Base-by-base conservation (phyloP, 441 rosid genomes). In the Geranium incanum region DNA sequence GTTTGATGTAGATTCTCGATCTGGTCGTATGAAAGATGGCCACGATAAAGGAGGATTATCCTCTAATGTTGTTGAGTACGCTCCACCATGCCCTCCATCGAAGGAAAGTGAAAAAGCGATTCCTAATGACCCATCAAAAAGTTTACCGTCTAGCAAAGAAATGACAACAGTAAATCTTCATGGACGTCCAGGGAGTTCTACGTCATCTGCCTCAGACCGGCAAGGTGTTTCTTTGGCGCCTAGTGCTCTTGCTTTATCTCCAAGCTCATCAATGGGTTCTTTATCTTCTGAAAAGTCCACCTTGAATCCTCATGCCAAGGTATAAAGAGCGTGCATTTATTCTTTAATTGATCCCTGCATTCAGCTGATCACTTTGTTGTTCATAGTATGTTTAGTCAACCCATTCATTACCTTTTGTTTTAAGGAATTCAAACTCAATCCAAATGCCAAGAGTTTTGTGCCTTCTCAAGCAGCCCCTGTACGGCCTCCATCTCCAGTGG, bases 401-500 rank as follows among this genome's bases (percentile, higher is more conserved):
- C n/a, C 11, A 5, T 41, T 41, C 37, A 70, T n/a, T 15, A 71
- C 74, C 36, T 77, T 23, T 78, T 69, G 38, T 70, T 73, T 4
- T 68, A 90, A 95, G 99, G 99, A 93, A 85, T 95, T 93, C 80
- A 95, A 81, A 78, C 86, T 89, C 59, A 95, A 92, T 82, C 99
- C 98, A 62, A 85, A 95, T 52, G 99, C 98, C 13, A 88, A 91
- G 89, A 91, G 96, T 75, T 93, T 88, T 79, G 79, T 77, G 60
- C 98, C 97, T 67, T 78, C 84, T 50, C 94, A 84, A 76, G 28
- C 84, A 76, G 19, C 84, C 9, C 80, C 87, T 78, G 81, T 79
- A 37, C 81, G 91, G 81, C 97, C 92, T 72, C 83, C 78, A 43
- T 80, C 97, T 71, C 96, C 92, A 18, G 75, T 82, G 5, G 18